phyloP scores from a whole-genome alignment of 2,329 filamentous ascomycete species.

The Microcyclospora pomicola region DNA sequence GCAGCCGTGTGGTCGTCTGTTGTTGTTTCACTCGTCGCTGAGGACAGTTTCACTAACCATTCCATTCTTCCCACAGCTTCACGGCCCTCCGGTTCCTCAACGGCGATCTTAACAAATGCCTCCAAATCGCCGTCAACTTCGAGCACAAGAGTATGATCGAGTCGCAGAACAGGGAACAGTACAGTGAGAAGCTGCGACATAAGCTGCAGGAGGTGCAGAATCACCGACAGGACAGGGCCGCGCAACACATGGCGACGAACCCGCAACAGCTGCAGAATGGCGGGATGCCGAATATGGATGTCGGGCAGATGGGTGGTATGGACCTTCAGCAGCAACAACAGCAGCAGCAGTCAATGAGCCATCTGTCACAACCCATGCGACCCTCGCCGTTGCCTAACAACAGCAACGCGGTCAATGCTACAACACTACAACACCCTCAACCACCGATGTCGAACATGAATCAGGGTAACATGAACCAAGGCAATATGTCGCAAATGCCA shows the following conservation, averaged over 20 bases:
- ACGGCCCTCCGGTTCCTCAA: conserved; percentile 2
- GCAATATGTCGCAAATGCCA: conserved; percentile 5
- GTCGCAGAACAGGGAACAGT: conserved; percentile 15
- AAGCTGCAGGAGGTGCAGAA: conserved; percentile 16
- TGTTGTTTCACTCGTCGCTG: no score
- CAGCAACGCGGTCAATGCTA: conserved; percentile 13
- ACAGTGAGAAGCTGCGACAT: conserved; percentile 12
- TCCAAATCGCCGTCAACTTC: conserved; percentile 15
- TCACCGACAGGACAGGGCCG: not conserved
- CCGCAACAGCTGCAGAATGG: conserved; percentile 2
- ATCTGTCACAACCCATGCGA: conserved; percentile 18
- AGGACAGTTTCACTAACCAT: no score
- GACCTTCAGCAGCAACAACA: conserved; percentile 10
- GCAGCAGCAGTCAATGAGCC: conserved; percentile 13
- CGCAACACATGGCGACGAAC: conserved; percentile 2
- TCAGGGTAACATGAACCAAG: conserved; percentile 5
- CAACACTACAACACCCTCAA: conserved; percentile 10
- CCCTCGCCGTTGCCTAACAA: conserved; percentile 13
- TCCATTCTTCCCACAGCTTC: not conserved
- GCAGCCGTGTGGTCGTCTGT: conserved; percentile 3
- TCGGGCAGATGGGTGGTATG: conserved; percentile 7
- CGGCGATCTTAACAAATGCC: conserved; percentile 7
- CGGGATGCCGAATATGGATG: conserved; percentile 21
- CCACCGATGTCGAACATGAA: conserved; percentile 7
- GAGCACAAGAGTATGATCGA: conserved; percentile 14